Evolutionary conservation across 129 eudicot species (phyloP).

Genomic region (Saposhnikovia divaricata): DNA sequence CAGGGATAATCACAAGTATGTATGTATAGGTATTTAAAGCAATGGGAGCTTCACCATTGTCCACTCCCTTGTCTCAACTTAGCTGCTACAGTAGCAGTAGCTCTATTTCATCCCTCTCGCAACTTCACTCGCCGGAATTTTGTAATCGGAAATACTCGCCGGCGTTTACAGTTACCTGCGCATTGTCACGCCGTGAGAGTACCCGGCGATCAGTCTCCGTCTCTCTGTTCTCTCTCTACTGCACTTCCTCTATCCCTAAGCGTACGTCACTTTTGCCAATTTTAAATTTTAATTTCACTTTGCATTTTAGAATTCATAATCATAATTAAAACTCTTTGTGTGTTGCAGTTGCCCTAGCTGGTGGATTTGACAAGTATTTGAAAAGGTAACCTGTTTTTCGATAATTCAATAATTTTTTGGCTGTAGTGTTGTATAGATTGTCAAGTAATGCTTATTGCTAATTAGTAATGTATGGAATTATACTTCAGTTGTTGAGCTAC

Average conservation of each 20-base stretch:
- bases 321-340: not conserved
- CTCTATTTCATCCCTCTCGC: not conserved
- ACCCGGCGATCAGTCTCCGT: slow-evolving; percentile 56
- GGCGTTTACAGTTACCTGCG: slow-evolving; percentile 36
- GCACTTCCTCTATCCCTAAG: slow-evolving; percentile 30
- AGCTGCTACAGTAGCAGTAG: not conserved
- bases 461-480: not conserved
- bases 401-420: not conserved
- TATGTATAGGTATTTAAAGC: not conserved
- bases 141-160: slow-evolving; percentile 11
- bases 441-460: not conserved
- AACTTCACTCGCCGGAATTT: slow-evolving; percentile 5
- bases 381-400: slow-evolving; percentile 40
- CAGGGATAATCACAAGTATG: not conserved
- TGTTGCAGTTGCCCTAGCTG: slow-evolving; percentile 63
- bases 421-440: not conserved
- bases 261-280: slow-evolving; percentile 12
- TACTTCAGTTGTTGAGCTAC: not conserved
- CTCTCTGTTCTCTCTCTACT: slow-evolving; percentile 45
- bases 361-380: slow-evolving; percentile 53
- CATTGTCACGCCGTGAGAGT: slow-evolving; percentile 34
- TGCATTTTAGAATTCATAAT: not conserved
- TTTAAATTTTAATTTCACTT: not conserved
- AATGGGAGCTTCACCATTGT: not conserved
- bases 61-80: not conserved